Evolutionary conservation across 768 basidiomycete genomes (phyloP).

Genomic region (Mycena chlorophos): DNA sequence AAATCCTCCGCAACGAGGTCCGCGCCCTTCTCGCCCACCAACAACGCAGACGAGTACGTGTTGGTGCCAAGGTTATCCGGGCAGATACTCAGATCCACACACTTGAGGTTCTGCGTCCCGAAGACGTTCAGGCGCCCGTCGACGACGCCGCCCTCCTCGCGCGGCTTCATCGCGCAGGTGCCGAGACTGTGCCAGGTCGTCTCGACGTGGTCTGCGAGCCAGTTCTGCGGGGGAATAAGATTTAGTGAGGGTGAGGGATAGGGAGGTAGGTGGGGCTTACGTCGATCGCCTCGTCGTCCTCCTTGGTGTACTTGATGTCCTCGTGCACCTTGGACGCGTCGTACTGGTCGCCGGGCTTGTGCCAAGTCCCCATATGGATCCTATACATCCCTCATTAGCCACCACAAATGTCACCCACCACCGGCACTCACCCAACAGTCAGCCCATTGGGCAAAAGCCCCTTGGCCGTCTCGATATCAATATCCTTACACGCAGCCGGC

Average conservation of each 20-base stretch:
- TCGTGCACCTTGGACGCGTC: slow-evolving; percentile 59
- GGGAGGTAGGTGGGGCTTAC: too few species aligned
- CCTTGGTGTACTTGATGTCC: slow-evolving; percentile 63
- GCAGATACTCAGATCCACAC: slow-evolving; percentile 69
- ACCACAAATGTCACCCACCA: neutral
- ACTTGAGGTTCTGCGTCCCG: slow-evolving; percentile 68
- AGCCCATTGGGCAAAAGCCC: slow-evolving; percentile 58
- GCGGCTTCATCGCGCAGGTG: slow-evolving; percentile 67
- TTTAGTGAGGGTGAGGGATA: neutral
- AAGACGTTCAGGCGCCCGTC: slow-evolving; percentile 63
- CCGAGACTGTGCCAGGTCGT: slow-evolving; percentile 75
- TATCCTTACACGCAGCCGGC: slow-evolving; percentile 57
- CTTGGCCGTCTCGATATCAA: slow-evolving; percentile 69
- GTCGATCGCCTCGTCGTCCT: slow-evolving; percentile 73
- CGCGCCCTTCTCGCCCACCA: slow-evolving; percentile 72
- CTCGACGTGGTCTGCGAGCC: slow-evolving; percentile 57
- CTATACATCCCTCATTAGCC: neutral
- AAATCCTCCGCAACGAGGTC: slow-evolving; percentile 62
- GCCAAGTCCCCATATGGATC: slow-evolving; percentile 63
- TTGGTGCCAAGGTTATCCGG: slow-evolving; percentile 74
- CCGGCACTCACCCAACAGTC: slow-evolving; percentile 52
- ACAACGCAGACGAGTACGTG: slow-evolving; percentile 69
- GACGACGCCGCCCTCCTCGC: slow-evolving; percentile 65
- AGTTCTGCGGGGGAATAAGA: slow-evolving; percentile 22
- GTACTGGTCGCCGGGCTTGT: slow-evolving; percentile 55